Evolutionary conservation across 495 filamentous ascomycete species (phyloP), one percentile per base, ranked within the genome.

Genomic region (Apiosordaria backusii): DNA sequence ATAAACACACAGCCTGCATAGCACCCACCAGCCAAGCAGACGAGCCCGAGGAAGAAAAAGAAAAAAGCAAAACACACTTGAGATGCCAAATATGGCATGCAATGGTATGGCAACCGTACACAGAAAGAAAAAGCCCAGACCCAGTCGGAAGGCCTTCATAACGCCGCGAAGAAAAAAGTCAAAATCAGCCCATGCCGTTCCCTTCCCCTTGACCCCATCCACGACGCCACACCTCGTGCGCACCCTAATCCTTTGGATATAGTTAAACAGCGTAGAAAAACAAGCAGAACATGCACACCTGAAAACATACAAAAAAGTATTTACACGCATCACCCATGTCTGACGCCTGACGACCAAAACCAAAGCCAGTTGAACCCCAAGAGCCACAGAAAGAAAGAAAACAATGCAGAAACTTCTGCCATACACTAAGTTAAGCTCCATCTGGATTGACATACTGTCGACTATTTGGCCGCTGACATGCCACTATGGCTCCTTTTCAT

Each of bases 11-110:
- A 61, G 25, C 7, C 16, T 27, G 19, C 6, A 25, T n/a, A 18
- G 29, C 19, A 62, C 22, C 6, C 18, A 62, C n/a, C 10, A 62
- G 40, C 25, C n/a, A 29, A 21, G 4, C 21, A 50, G 50, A 62
- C 13, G 16, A n/a, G n/a, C n/a, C n/a, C n/a, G n/a, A n/a, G n/a
- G n/a, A 62, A 62, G n/a, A 62, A 50, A 62, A 62, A 3, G 45
- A 45, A 52, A 61, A n/a, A 21, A 23, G 10, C n/a, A 62, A 50
- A 19, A 52, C n/a, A 22, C 60, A 52, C n/a, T 52, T 35, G 15
- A 21, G n/a, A 19, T 27, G 18, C 29, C 29, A 35, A 19, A 50
- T 29, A 25, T 16, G 22, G 59, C 26, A n/a, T 50, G 26, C 23
- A n/a, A 61, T 29, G 35, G 10, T n/a, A n/a, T 19, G 18, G 22